Base-by-base conservation (phyloP, 1,284 basidiomycete genomes). In the Cutaneotrichosporon curvatum region DNA sequence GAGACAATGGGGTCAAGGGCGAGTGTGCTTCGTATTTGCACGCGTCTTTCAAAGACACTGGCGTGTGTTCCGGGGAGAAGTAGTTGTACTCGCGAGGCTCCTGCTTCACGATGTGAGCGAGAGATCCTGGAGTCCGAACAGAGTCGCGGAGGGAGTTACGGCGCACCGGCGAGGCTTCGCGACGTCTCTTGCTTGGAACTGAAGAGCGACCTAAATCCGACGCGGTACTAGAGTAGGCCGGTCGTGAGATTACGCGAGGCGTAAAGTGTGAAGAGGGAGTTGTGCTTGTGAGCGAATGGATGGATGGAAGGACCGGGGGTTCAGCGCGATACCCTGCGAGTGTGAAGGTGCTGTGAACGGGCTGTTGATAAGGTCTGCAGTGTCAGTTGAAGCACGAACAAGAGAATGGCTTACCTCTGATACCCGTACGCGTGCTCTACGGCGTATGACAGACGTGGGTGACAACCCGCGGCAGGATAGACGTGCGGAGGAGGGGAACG, bases 1-100 rank as follows among this genome's bases (percentile, higher is more conserved):
- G 10, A 1, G 47, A 49, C 14, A 39, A 23, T 6, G 53, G 53
- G 2, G 53, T 51, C 7, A 49, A 32, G 5, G 49, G 47, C 10
- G 40, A 23, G 19, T 41, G 39, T 36, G 47, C 46, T 34, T 49
- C 45, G 28, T 35, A 18, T 22, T 18, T 11, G 40, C 32, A 47
- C 19, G 22, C 20, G 5, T 41, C 20, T 7, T 21, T 9, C 5
- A 22, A 22, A 20, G 21, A 23, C 8, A 28, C 7, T 7, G 25
- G 25, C 12, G 25, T 28, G 20, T 20, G 15, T 15, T 22, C 19
- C 4, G 18, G 19, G 20, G 18, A 37, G 2, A 21, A 28, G 42
- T 37, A 22, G 42, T 14, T 14, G 37, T 43, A 48, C 9, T 48
- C 42, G 15, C 43, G 42, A 9, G 39, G 48, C 25, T 43, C 44